Conservation (phyloP, 768 basidiomycete genomes). For the Podaxis sp. region DNA sequence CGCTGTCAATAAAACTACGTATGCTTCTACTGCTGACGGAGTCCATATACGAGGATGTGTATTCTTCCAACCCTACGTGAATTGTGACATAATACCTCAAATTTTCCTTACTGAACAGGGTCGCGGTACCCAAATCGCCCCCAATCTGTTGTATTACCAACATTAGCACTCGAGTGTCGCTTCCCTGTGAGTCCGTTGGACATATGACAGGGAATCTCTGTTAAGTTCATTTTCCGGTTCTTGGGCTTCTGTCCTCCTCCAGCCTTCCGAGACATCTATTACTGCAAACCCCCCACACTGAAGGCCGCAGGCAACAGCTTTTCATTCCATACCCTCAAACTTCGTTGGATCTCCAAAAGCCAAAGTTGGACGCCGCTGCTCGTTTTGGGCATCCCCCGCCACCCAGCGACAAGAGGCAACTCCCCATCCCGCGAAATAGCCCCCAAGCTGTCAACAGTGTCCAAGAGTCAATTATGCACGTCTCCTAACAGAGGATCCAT, state of each 20-base stretch:
- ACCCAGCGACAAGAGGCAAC: constrained; percentile 1
- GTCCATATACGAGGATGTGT: neutral
- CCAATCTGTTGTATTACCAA: neutral
- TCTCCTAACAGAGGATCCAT: neutral
- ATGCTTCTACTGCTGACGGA: neutral
- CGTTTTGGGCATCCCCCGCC: constrained; percentile 4
- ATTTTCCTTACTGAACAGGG: constrained; percentile 11
- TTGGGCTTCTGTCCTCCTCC: neutral
- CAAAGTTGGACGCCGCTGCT: neutral
- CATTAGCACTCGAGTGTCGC: neutral
- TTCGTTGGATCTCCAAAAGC: neutral
- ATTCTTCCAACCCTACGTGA: neutral
- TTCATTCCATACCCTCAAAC: neutral
- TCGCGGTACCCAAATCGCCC: neutral
- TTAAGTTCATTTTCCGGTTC: neutral
- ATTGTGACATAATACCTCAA: constrained; percentile 13
- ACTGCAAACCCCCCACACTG: neutral
- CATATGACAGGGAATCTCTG: constrained; percentile 1
- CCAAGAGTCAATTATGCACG: neutral
- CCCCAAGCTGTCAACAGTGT: neutral
- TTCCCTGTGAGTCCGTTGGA: neutral
- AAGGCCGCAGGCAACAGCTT: neutral
- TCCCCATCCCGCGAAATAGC: neutral
- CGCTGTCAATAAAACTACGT: constrained; percentile 9
- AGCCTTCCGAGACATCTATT: neutral